phyloP scores from a whole-genome alignment of 805 yeast genomes.

The Suhomyces xylopsoci region DNA sequence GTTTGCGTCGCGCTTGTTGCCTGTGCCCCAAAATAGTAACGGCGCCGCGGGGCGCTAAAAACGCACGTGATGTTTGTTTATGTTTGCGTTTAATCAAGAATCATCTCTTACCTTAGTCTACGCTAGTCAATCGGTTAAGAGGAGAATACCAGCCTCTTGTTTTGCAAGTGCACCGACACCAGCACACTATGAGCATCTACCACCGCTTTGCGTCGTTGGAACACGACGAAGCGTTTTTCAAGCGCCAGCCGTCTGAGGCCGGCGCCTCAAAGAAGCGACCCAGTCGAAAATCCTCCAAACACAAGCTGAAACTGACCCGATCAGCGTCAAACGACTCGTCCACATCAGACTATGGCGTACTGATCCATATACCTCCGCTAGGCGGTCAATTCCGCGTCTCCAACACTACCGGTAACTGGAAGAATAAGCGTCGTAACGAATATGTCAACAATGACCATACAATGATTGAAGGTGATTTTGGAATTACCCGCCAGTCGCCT shows the following conservation, averaged over 20 bases:
- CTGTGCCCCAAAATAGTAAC: not conserved
- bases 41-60: not conserved
- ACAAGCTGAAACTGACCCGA: not conserved
- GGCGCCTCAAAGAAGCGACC: not conserved
- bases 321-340: not conserved
- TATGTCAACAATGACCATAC: not conserved
- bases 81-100: not conserved
- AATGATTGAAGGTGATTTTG: not conserved
- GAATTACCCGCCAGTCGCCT: not conserved
- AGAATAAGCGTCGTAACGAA: not conserved
- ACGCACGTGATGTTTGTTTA: constrained; percentile 1
- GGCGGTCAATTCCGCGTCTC: constrained; percentile 4
- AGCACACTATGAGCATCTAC: constrained; percentile 32
- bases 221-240: constrained; percentile 24
- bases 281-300: not conserved
- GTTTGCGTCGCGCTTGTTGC: not conserved
- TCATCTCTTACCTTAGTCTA: not conserved
- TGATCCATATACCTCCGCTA: constrained; percentile 4
- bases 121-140: not conserved
- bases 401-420: not conserved
- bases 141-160: not conserved
- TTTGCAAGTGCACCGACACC: not conserved
- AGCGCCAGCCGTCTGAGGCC: not conserved
- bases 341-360: not conserved
- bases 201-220: constrained; percentile 38